Evolutionary conservation across 345 rosid genomes (phyloP), one percentile per base, ranked within the genome.

Genomic region (Sisymbrium irio): DNA sequence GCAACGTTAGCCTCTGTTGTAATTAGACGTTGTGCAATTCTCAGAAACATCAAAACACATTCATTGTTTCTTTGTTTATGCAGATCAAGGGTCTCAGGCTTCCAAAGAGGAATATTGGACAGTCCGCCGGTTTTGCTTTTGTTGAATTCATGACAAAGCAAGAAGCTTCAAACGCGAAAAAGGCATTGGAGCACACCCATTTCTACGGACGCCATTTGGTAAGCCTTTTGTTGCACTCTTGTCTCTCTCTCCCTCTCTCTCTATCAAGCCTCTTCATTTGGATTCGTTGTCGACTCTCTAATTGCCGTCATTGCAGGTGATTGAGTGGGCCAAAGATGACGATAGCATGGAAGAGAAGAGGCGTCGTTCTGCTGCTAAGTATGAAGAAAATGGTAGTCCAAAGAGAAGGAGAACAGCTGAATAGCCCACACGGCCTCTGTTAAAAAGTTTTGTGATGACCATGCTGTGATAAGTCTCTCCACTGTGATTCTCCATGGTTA

Each of bases 261-360:
- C 39, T 55, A 40, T 30, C 46, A 37, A 58, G 32, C 17, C 30
- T 47, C 28, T 67, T 28, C 55, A 1, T 49, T 49, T 15, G 4
- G 22, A 69, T 63, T 53, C 64, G 11, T 41, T 55, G 25, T 44
- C 14, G 4, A 20, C 64, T 44, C 28, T 63, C 18, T 7, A 36
- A 51, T 14, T 33, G 4, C 35, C 8, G 15, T 22, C 14, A 37
- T 65, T 65, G 60, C 74, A 95, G 97, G 88, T 92, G 62, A 71
- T 90, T 40, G 96, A 90, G 79, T 87, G 94, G 78, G 98, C 96
- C 0, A 88, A 92, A 55, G 97, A 95, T 83, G 94, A 94, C n/a
- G 89, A 83, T 84, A 91, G 82, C 79, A 74, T 92, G 83, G 96
- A 92, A 81, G 92, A 87, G 51, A 75, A 85, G 64, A 78, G 97